Base-by-base conservation (phyloP, 805 yeast genomes). In the Spathaspora girioi region DNA sequence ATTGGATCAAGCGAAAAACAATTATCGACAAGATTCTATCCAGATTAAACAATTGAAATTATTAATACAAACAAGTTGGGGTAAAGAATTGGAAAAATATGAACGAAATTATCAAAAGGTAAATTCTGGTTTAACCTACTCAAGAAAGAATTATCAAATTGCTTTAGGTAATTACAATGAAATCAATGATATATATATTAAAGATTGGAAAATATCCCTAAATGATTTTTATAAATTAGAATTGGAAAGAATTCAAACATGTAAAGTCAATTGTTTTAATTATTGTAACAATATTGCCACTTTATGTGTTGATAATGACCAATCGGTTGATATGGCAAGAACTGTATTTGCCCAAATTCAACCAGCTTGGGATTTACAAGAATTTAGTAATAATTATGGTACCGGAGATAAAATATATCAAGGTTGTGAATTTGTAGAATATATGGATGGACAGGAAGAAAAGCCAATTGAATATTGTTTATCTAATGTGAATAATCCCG, bases 231-330 rank as follows among this genome's bases (percentile, higher is more conserved):
- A 89, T 66, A 77, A 71, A 49, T 66, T 87, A 45, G 97, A 89
- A 62, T 80, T 82, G 46, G 90, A 87, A 62, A 78, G 92, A 55
- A 79, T 88, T 50, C 86, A 85, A 59, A 78, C 83, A 54, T 62
- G 87, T 51, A 86, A 88, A 59, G 73, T 85, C 15, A 87, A 84
- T 57, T 66, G 90, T 53, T 90, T 96, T 87, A 87, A 83, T 43
- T 89, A 77, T 61, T 83, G 93, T 45, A 89, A 89, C 66, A 76
- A 83, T 40, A 74, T 87, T 8, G 87, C 96, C 7, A 77, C 89
- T 0, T 75, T 84, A 2, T 90, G 96, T 63, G 92, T 89, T 31
- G 80, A 82, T 43, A 87, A 86, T 59, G 97, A 90, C 62, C 85
- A 82, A 54, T 77, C 87, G 9, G 88, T 87, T 50, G 97, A 90